phyloP scores from a whole-genome alignment of 495 filamentous ascomycete species.

The Achaetomiella virescens region DNA sequence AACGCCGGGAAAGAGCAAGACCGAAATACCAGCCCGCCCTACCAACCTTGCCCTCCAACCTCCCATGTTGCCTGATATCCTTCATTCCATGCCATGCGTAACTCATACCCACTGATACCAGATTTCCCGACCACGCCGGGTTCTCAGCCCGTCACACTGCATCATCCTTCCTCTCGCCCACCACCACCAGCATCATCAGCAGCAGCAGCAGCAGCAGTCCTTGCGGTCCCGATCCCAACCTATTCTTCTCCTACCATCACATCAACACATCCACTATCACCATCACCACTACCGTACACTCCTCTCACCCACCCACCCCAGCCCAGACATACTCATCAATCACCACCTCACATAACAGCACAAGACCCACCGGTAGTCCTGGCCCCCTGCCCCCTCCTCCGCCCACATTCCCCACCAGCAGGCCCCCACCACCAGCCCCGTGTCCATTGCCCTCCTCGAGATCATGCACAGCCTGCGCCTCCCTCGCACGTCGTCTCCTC shows the following conservation, averaged over 20 bases:
- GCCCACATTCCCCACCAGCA: background rate
- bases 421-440: conserved; percentile 41
- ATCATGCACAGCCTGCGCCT: conserved; percentile 65
- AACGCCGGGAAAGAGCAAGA: too few species aligned
- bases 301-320: background rate
- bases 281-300: background rate
- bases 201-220: too few species aligned
- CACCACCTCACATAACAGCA: conserved; percentile 45
- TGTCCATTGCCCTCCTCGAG: conserved; percentile 55
- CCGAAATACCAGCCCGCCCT: too few species aligned
- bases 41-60: background rate
- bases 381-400: conserved; percentile 38
- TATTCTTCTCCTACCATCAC: background rate
- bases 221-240: too few species aligned
- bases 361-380: conserved; percentile 53
- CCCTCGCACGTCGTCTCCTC: conserved; percentile 65
- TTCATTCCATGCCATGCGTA: background rate
- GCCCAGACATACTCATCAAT: background rate
- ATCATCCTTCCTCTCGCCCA: too few species aligned
- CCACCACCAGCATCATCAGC: too few species aligned
- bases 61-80: background rate
- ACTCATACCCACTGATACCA: background rate
- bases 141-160: too few species aligned
- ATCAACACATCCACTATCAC: background rate
- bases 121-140: too few species aligned